phyloP scores from a whole-genome alignment of 2,329 filamentous ascomycete genomes.

The Pyricularia pennisetigena region DNA sequence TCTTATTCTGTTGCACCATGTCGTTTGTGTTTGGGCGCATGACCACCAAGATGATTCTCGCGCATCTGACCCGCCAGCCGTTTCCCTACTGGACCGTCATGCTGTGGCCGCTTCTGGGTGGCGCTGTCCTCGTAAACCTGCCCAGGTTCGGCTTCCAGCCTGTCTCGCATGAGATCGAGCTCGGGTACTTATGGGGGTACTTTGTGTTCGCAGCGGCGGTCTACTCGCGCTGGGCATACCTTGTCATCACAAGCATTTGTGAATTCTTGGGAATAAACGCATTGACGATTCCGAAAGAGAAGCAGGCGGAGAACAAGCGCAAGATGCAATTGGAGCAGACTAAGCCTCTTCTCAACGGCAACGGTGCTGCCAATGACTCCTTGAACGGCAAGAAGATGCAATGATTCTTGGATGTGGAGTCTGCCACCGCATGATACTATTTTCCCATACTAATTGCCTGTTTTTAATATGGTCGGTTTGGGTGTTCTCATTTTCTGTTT shows the following conservation, averaged over 20 bases:
- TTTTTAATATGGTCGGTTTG: not conserved
- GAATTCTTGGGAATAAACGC: slow-evolving; percentile 89
- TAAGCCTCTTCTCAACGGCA: slow-evolving; percentile 7
- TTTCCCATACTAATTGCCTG: not conserved
- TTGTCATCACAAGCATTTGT: slow-evolving; percentile 88
- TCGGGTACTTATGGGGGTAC: slow-evolving; percentile 76
- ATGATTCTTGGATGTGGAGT: slow-evolving; percentile 7
- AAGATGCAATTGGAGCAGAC: slow-evolving; percentile 19
- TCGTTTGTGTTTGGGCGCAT: slow-evolving; percentile 96
- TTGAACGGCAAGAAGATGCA: slow-evolving; percentile 18
- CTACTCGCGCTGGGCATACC: slow-evolving; percentile 86
- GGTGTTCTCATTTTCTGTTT: not conserved
- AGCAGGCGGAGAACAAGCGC: slow-evolving; percentile 44
- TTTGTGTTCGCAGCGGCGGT: slow-evolving; percentile 74
- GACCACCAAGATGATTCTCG: slow-evolving; percentile 98
- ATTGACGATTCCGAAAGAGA: slow-evolving; percentile 66
- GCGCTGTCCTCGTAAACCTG: slow-evolving; percentile 73
- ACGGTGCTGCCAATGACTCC: slow-evolving; percentile 15
- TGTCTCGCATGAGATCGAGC: slow-evolving; percentile 56
- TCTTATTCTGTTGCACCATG: slow-evolving; percentile 87
- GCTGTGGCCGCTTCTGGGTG: slow-evolving; percentile 76
- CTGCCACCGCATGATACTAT: not conserved
- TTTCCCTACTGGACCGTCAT: slow-evolving; percentile 97
- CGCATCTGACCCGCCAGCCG: slow-evolving; percentile 83
- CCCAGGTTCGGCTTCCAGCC: slow-evolving; percentile 60